These are phyloP conservation scores for Escallonia herrerae DNA, from an alignment of 129 eudicot species.

Conservation along the genomic window DNA sequence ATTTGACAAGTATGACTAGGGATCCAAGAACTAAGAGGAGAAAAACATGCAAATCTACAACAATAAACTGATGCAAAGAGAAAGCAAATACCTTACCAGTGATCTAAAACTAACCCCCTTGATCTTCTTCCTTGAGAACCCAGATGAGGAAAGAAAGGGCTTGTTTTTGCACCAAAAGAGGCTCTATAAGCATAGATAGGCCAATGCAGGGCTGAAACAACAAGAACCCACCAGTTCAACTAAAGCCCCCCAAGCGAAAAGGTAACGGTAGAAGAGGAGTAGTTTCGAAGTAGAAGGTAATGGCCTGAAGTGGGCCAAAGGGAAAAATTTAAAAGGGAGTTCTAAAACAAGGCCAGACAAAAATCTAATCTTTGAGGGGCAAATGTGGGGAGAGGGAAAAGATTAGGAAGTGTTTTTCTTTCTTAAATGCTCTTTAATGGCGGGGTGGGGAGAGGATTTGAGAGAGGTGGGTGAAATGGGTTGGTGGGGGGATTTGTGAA, in stretches of 20 bases:
- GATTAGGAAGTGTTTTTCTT: background rate
- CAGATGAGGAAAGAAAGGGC: constrained; percentile 23
- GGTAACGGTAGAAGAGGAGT: constrained; percentile 22
- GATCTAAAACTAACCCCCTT: constrained; percentile 26
- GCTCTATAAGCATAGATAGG: constrained; percentile 21
- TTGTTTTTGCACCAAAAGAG: constrained; percentile 12
- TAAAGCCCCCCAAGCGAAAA: constrained; percentile 3
- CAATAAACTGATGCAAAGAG: background rate
- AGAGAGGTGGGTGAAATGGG: constrained; percentile 17
- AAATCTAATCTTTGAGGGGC: constrained; percentile 24
- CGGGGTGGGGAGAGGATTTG: background rate
- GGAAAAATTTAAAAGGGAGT: constrained; percentile 8
- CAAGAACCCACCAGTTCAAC: constrained; percentile 6
- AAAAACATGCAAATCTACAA: constrained; percentile 1
- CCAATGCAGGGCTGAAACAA: constrained; percentile 25
- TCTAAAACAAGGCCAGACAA: constrained; percentile 17
- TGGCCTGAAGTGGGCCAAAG: constrained; percentile 26
- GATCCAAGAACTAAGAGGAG: constrained; percentile 8
- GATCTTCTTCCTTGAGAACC: constrained; percentile 30
- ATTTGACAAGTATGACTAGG: background rate
- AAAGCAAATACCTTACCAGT: constrained; percentile 27
- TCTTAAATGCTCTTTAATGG: background rate
- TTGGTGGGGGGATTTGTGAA: constrained; percentile 18
- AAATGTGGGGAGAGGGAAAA: constrained; percentile 2
- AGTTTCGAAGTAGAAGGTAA: constrained; percentile 28